Evolutionary conservation across 176 grass and related monocot genomes (phyloP), one percentile per base, ranked within the genome.

Genomic region (Alloteropsis semialata): DNA sequence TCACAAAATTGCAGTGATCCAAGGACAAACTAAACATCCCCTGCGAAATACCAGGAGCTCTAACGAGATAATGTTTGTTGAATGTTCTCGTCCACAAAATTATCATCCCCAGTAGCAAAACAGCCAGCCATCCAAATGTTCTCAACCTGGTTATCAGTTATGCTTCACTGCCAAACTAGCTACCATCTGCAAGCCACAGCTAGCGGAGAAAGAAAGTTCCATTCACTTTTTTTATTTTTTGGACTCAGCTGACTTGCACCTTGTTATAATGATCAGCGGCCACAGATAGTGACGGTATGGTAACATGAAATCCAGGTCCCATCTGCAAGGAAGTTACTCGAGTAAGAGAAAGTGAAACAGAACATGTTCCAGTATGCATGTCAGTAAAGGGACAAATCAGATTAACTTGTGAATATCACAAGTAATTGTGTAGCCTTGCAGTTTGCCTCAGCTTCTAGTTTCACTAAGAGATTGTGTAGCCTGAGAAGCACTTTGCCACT

Each of bases 251-350:
- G 33, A 74, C 89, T 85, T 95, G 89, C 28, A 86, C 55, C 74
- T 90, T 95, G 82, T 77, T 93, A 84, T 92, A 98, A 56, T 93
- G 75, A 83, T 98, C 96, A 27, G 96, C 96, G 8, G 96, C 93
- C 0, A 51, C 59, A 10, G 93, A 95, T 70, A 98, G 67, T 63
- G 96, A 98, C 27, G 88, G 96, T 90, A 98, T 92, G 56, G 91
- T 92, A 38, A 98, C 87, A 80, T 87, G 80, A 89, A 92, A 95
- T 87, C 96, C 96, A 80, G 91, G 93, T 33, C 96, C 93, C 96
- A 98, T 98, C 96, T 98, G 93, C 78, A 84, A 77, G 11, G 88
- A 77, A 83, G 77, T 72, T 71, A 44, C 11, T 67, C 86, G 9
- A 5, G 46, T 82, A 76, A 77, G 80, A 53, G 61, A 43, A 43